Percentiles rank a stretch among this genome's conserved stretches.
Evolutionary conservation across 2,329 filamentous ascomycete species (phyloP).

Genomic region (Tolypocladium ophioglossoides): DNA sequence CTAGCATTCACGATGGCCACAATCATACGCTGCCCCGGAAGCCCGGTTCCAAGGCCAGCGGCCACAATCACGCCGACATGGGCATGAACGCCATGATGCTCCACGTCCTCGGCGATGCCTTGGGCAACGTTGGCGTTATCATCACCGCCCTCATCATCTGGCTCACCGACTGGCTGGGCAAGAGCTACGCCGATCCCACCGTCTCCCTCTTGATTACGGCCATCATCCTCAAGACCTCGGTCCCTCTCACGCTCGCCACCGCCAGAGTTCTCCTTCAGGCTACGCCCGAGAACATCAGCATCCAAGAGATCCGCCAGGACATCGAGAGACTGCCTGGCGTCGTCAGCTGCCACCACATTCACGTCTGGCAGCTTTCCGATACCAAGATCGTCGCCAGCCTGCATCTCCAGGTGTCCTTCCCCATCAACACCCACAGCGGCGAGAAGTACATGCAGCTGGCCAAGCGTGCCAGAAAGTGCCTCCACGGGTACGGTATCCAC

Average conservation of each 20-base stretch:
- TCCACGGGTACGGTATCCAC: slow-evolving; percentile 94
- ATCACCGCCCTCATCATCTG: slow-evolving; percentile 79
- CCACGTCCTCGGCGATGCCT: slow-evolving; percentile 69
- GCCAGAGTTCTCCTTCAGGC: slow-evolving; percentile 88
- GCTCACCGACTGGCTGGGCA: slow-evolving; percentile 72
- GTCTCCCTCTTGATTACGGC: slow-evolving; percentile 92
- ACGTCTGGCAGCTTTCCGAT: slow-evolving; percentile 96
- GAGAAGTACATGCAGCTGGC: slow-evolving; percentile 86
- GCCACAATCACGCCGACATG: slow-evolving; percentile 77
- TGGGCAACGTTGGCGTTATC: slow-evolving; percentile 82
- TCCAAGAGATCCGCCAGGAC: slow-evolving; percentile 86
- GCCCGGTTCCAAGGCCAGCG: slow-evolving; percentile 47
- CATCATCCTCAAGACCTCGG: slow-evolving; percentile 61
- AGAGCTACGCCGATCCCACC: slow-evolving; percentile 79
- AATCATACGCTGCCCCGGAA: slow-evolving; percentile 71
- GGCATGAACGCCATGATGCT: slow-evolving; percentile 86
- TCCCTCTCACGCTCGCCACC: slow-evolving; percentile 70
- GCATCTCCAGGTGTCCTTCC: slow-evolving; percentile 86
- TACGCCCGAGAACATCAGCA: slow-evolving; percentile 76
- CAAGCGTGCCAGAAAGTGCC: slow-evolving; percentile 69
- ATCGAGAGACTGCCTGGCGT: slow-evolving; percentile 79
- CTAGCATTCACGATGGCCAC: slow-evolving; percentile 57
- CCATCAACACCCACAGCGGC: slow-evolving; percentile 70
- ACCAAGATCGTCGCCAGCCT: slow-evolving; percentile 89
- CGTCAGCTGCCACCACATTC: slow-evolving; percentile 85